These are phyloP conservation scores for Alternaria panax DNA, from an alignment of 2,329 filamentous ascomycete genomes.

Conservation along the genomic window DNA sequence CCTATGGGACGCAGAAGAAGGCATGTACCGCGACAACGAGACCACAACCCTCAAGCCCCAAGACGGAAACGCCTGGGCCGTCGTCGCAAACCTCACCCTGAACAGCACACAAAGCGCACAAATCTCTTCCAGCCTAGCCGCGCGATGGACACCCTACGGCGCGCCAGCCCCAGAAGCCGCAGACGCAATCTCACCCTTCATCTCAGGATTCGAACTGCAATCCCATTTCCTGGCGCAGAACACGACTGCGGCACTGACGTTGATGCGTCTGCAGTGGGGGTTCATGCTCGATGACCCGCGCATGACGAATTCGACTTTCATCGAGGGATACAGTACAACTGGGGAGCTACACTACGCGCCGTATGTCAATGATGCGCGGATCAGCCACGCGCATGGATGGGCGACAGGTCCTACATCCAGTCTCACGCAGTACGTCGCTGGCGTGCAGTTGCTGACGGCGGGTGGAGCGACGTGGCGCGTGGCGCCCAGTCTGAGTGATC, in stretches of 20 bases:
- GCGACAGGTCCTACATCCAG: conserved; percentile 58
- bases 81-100: conserved; percentile 49
- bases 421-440: conserved; percentile 54
- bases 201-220: conserved; percentile 57
- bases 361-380: conserved; percentile 58
- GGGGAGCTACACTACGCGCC: conserved; percentile 59
- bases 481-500: conserved; percentile 47
- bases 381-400: conserved; percentile 61
- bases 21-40: conserved; percentile 64
- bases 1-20: conserved; percentile 59
- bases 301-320: conserved; percentile 62
- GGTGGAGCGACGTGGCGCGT: conserved; percentile 50
- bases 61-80: conserved; percentile 55
- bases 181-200: conserved; percentile 58
- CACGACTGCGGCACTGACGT: conserved; percentile 50
- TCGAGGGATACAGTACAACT: conserved; percentile 59
- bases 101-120: conserved; percentile 36
- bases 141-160: conserved; percentile 54
- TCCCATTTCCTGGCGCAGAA: conserved; percentile 54
- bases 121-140: conserved; percentile 45
- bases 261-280: conserved; percentile 60
- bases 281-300: conserved; percentile 64
- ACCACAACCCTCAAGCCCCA: conserved; percentile 60
- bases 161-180: conserved; percentile 58
- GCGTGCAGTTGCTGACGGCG: conserved; percentile 49